Evolutionary conservation across 2,329 filamentous ascomycete species (phyloP).

Genomic region (Penicillium thymicola): DNA sequence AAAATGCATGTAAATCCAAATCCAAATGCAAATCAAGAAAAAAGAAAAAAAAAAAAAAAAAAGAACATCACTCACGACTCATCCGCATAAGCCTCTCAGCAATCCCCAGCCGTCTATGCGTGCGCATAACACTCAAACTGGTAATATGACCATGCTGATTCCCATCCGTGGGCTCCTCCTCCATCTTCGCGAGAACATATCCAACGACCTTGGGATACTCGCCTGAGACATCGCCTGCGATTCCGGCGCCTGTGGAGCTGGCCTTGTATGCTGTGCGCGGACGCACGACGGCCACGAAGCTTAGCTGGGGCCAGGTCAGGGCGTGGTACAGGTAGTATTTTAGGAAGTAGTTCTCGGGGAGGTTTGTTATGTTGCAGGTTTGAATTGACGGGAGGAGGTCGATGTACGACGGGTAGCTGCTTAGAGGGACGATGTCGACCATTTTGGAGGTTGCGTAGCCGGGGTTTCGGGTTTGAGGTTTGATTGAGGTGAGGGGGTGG

Average conservation of each 20-base stretch:
- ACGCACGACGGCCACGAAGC: slow-evolving; percentile 92
- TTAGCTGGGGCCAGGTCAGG: slow-evolving; percentile 94
- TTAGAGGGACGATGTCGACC: slow-evolving; percentile 50
- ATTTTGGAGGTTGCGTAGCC: slow-evolving; percentile 30
- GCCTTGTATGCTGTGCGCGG: slow-evolving; percentile 71
- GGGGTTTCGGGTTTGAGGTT: too few relatives aligned
- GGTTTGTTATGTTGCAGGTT: slow-evolving; percentile 97
- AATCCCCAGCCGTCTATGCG: slow-evolving; percentile 83
- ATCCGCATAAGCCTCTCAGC: slow-evolving; percentile 98
- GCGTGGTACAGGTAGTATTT: slow-evolving; percentile 99
- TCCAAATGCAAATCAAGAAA: slow-evolving; percentile 3
- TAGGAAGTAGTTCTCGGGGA: slow-evolving; percentile 99
- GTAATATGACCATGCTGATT: slow-evolving; percentile 96
- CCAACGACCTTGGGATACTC: slow-evolving; percentile 95
- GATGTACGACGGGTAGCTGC: slow-evolving; percentile 61
- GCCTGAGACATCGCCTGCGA: slow-evolving; percentile 22
- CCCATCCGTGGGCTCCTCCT: slow-evolving; percentile 91
- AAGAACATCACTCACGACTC: slow-evolving; percentile 63
- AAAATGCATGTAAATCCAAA: neutral
- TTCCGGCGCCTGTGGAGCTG: slow-evolving; percentile 51
- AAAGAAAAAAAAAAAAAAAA: too few relatives aligned
- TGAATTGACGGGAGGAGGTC: slow-evolving; percentile 83
- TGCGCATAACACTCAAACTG: slow-evolving; percentile 91
- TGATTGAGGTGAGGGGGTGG: neutral
- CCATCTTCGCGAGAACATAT: slow-evolving; percentile 99